Conservation (phyloP, 148 eudicot genomes). For the Oxyria digyna region DNA sequence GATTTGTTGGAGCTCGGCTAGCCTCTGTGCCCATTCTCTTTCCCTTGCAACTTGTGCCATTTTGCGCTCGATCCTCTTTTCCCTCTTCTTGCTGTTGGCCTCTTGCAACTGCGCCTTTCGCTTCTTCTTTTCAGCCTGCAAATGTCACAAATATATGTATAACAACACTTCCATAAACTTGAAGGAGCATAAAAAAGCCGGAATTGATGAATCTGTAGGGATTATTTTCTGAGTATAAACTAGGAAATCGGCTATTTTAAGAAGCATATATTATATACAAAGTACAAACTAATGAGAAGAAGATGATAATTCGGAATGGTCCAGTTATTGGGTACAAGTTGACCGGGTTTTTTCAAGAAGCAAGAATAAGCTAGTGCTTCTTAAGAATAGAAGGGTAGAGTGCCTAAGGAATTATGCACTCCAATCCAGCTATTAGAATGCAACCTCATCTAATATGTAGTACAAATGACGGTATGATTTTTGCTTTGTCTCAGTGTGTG, state of each 20-base stretch:
- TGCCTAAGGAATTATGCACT: neutral
- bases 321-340: no score
- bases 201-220: no score
- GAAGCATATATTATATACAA: no score
- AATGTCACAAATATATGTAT: neutral
- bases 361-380: neutral
- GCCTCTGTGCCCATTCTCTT: conserved; percentile 80
- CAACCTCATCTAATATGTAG: no score
- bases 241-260: no score
- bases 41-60: conserved; percentile 99
- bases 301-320: neutral
- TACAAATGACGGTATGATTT: neutral
- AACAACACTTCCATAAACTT: neutral
- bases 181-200: neutral
- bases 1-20: conserved; percentile 63
- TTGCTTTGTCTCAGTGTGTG: neutral
- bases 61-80: conserved; percentile 71
- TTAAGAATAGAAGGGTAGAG: neutral
- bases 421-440: neutral
- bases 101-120: conserved; percentile 63
- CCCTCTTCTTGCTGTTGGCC: conserved; percentile 65
- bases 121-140: conserved; percentile 77
- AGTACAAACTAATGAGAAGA: neutral
- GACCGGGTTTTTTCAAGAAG: neutral
- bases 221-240: no score